A percentile compares a stretch with the other conserved stretches of the same genome.
These are phyloP conservation scores for Entomortierella chlamydospora DNA, from an alignment of 192 early-diverging fungal species.

Conservation along the genomic window DNA sequence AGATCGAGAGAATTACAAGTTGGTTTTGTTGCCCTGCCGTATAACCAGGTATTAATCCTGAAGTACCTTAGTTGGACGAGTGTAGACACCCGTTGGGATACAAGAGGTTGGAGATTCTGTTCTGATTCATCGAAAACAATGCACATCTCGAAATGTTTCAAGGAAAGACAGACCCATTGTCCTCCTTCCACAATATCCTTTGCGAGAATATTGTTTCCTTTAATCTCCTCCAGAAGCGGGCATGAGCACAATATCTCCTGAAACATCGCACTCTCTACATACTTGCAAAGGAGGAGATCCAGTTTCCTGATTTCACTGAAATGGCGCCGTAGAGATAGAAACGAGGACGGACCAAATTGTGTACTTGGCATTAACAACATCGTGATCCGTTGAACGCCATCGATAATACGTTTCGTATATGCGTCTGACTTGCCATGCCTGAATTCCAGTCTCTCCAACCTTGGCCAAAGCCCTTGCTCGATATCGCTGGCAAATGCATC, in stretches of 20 bases:
- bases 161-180: neutral
- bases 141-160: neutral
- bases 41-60: no score
- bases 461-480: no score
- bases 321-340: neutral
- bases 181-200: neutral
- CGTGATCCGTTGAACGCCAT: neutral
- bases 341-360: neutral
- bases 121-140: no score
- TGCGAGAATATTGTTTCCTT: neutral
- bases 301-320: neutral
- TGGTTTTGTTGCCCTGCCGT: no score
- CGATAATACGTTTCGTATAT: neutral
- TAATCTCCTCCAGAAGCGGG: neutral
- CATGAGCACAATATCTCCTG: neutral
- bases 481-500: no score
- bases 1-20: no score
- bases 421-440: no score
- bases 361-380: neutral
- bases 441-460: no score
- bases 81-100: no score
- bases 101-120: no score
- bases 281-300: neutral
- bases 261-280: neutral
- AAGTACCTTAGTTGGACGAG: no score